Percentiles rank a stretch among this genome's conserved stretches.
Evolutionary conservation across 768 basidiomycete species (phyloP).

Genomic region (Rhodotorula diobovata): DNA sequence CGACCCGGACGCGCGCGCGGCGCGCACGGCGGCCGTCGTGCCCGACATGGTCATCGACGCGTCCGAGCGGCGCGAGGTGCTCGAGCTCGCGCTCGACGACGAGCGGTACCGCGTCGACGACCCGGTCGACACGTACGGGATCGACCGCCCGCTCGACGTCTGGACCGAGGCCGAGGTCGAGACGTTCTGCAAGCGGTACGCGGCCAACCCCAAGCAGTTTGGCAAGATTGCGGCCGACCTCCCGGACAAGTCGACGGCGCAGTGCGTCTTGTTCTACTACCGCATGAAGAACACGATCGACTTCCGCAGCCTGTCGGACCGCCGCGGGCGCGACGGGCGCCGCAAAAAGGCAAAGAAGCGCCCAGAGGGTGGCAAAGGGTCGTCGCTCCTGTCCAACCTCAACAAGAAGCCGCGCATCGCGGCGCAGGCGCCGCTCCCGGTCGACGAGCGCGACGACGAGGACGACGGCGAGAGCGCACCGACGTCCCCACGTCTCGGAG

Average conservation of each 20-base stretch:
- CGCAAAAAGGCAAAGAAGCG: slow-evolving; percentile 55
- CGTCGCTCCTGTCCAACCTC: slow-evolving; percentile 75
- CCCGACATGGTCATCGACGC: slow-evolving; percentile 80
- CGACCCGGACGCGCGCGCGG: slow-evolving; percentile 84
- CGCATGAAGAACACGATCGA: slow-evolving; percentile 89
- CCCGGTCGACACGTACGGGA: slow-evolving; percentile 69
- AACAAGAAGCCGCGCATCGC: slow-evolving; percentile 16
- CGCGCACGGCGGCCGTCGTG: slow-evolving; percentile 75
- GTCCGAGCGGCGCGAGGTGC: slow-evolving; percentile 48
- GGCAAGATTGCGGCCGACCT: slow-evolving; percentile 79
- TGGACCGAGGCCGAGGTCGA: slow-evolving; percentile 84
- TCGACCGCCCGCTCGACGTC: slow-evolving; percentile 51
- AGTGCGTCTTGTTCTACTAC: slow-evolving; percentile 93
- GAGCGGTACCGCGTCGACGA: slow-evolving; percentile 74
- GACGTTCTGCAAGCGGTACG: slow-evolving; percentile 73
- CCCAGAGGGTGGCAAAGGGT: slow-evolving; percentile 64
- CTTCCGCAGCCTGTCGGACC: slow-evolving; percentile 69
- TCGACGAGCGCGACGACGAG: slow-evolving; percentile 17
- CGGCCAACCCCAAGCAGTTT: slow-evolving; percentile 86
- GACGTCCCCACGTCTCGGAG: too few relatives aligned
- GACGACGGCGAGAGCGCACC: neutral
- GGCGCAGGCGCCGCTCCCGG: neutral
- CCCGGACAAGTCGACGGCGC: slow-evolving; percentile 74
- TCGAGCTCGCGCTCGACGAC: slow-evolving; percentile 65
- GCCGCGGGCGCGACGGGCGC: slow-evolving; percentile 63